phyloP scores from a whole-genome alignment of 176 grass and related monocot species.

The Areca catechu region DNA sequence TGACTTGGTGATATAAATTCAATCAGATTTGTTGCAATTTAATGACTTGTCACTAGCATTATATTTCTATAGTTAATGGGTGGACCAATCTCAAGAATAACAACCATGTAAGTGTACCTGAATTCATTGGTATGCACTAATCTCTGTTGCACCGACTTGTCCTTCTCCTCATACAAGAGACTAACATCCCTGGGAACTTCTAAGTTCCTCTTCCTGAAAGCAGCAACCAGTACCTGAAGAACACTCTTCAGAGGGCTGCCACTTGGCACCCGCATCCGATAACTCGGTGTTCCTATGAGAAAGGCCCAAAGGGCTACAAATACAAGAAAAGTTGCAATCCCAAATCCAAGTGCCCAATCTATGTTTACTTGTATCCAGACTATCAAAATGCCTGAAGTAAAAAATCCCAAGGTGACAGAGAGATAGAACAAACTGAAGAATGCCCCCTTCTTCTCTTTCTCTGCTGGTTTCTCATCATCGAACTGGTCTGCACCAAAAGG shows the following conservation, averaged over 20 bases:
- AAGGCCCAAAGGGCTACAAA: conserved; percentile 42
- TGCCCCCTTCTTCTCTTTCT: conserved; percentile 54
- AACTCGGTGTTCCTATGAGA: conserved; percentile 54
- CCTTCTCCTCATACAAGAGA: conserved; percentile 44
- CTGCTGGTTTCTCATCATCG: conserved; percentile 50
- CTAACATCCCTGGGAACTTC: conserved; percentile 31
- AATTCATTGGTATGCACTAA: too few relatives aligned
- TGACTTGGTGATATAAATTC: too few relatives aligned
- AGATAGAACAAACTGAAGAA: conserved; percentile 92
- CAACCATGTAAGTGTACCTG: too few relatives aligned
- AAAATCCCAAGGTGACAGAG: conserved; percentile 59
- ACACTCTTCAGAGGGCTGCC: conserved; percentile 88
- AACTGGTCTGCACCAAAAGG: conserved; percentile 88
- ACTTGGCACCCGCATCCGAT: conserved; percentile 61
- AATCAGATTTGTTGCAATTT: too few relatives aligned
- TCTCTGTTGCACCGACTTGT: conserved; percentile 4
- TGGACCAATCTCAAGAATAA: too few relatives aligned
- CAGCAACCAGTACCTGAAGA: conserved; percentile 42
- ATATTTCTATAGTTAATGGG: too few relatives aligned
- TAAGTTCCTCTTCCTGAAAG: conserved; percentile 63
- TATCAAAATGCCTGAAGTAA: conserved; percentile 58
- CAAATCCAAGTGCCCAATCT: conserved; percentile 74
- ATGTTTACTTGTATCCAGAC: conserved; percentile 91
- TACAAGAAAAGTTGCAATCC: conserved; percentile 53
- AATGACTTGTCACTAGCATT: too few relatives aligned